Evolutionary conservation across 192 early-diverging fungal species (phyloP).

Genomic region (Mortierella hygrophila): DNA sequence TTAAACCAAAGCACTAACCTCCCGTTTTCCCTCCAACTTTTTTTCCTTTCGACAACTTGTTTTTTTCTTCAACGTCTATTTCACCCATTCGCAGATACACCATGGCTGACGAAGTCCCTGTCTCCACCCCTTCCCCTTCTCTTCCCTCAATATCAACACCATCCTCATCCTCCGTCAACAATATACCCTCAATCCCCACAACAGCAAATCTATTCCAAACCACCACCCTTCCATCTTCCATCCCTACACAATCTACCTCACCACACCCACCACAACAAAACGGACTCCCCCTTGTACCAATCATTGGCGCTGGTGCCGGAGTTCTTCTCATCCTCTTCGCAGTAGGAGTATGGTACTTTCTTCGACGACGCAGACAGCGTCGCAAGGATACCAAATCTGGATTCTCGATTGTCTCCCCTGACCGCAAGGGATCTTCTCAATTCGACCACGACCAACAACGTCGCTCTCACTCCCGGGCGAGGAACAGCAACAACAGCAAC

Average conservation of each 20-base stretch:
- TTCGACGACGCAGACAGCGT: conserved; percentile 25
- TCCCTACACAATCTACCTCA: background rate
- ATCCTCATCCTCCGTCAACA: background rate
- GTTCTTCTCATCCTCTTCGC: conserved; percentile 20
- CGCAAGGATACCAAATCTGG: background rate
- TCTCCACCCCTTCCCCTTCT: background rate
- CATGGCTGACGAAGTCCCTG: background rate
- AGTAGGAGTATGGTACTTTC: conserved; percentile 7
- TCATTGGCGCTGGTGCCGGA: conserved; percentile 21
- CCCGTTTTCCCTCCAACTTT: background rate
- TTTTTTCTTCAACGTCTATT: background rate
- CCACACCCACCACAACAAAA: background rate
- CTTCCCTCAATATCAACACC: background rate
- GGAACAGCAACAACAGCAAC: background rate
- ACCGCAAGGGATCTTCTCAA: background rate
- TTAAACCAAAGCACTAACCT: background rate
- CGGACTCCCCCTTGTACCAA: background rate
- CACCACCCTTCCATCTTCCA: background rate
- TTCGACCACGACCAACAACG: background rate
- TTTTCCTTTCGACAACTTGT: background rate
- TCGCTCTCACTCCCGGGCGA: too few species aligned
- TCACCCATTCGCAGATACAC: background rate
- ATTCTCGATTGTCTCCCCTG: background rate
- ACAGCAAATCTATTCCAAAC: background rate
- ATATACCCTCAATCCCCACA: background rate